These are phyloP conservation scores for Ceratocystis huliohia DNA, from an alignment of 2,329 filamentous ascomycete genomes.

Conservation along the genomic window DNA sequence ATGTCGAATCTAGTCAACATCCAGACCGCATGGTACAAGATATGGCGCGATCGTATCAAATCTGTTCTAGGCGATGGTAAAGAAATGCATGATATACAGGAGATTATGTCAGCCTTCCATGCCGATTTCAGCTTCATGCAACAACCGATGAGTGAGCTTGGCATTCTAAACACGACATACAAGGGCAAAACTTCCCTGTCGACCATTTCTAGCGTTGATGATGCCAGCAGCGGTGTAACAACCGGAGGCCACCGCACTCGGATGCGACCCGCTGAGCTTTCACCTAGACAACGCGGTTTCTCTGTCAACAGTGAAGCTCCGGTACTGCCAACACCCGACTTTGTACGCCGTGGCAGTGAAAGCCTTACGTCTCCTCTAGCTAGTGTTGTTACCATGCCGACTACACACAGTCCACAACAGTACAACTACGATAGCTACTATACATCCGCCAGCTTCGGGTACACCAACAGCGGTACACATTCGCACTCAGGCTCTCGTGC, in stretches of 20 bases:
- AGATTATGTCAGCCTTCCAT: slow-evolving; percentile 66
- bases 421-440: slow-evolving; percentile 47
- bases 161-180: slow-evolving; percentile 64
- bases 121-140: slow-evolving; percentile 68
- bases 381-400: slow-evolving; percentile 26
- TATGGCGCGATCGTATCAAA: slow-evolving; percentile 73
- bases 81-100: slow-evolving; percentile 52
- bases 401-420: slow-evolving; percentile 37
- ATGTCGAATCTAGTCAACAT: slow-evolving; percentile 73
- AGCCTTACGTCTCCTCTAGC: slow-evolving; percentile 51
- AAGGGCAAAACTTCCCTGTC: slow-evolving; percentile 46
- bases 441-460: slow-evolving; percentile 24
- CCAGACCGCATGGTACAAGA: slow-evolving; percentile 68
- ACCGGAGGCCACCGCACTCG: slow-evolving; percentile 33
- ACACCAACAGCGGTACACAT: background rate
- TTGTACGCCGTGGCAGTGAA: slow-evolving; percentile 51
- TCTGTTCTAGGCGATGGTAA: slow-evolving; percentile 53
- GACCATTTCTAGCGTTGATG: slow-evolving; percentile 45
- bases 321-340: slow-evolving; percentile 53
- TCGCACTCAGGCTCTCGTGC: slow-evolving; percentile 22
- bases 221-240: slow-evolving; percentile 24
- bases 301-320: slow-evolving; percentile 52
- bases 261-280: slow-evolving; percentile 37
- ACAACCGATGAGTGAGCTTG: slow-evolving; percentile 55
- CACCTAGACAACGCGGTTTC: slow-evolving; percentile 43